These are phyloP conservation scores for Colletotrichum theobromicola DNA, from an alignment of 2,329 filamentous ascomycete genomes.

Conservation along the genomic window DNA sequence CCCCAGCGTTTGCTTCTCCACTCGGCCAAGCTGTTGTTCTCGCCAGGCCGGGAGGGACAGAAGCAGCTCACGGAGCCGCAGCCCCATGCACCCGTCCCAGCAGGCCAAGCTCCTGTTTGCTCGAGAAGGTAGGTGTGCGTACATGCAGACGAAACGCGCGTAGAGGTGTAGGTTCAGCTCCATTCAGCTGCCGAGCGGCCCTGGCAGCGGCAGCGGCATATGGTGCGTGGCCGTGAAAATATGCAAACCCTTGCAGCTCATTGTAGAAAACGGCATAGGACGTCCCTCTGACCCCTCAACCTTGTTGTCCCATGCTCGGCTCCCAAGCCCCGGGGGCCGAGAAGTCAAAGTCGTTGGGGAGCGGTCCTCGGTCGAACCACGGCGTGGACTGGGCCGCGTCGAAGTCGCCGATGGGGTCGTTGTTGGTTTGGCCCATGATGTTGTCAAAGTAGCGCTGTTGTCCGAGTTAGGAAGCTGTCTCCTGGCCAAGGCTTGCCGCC, in stretches of 20 bases:
- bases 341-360: constrained; percentile 5
- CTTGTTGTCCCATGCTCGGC: background rate
- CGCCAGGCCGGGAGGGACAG: background rate
- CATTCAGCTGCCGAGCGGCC: constrained; percentile 10
- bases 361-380: constrained; percentile 10
- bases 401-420: constrained; percentile 1
- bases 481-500: background rate
- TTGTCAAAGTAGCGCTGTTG: constrained; percentile 22
- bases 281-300: background rate
- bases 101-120: background rate
- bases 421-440: constrained; percentile 12
- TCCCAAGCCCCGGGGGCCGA: constrained; percentile 2
- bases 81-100: background rate
- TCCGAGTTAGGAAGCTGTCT: background rate
- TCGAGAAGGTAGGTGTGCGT: background rate
- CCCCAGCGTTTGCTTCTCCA: background rate
- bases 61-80: constrained; percentile 10
- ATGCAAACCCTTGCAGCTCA: background rate
- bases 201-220: constrained; percentile 7
- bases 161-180: background rate
- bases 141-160: background rate
- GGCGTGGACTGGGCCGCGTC: background rate
- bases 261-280: background rate
- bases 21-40: background rate
- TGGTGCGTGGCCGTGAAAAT: background rate